Base-by-base conservation (phyloP, 2,329 filamentous ascomycete species). In the Sporothrix luriei region DNA sequence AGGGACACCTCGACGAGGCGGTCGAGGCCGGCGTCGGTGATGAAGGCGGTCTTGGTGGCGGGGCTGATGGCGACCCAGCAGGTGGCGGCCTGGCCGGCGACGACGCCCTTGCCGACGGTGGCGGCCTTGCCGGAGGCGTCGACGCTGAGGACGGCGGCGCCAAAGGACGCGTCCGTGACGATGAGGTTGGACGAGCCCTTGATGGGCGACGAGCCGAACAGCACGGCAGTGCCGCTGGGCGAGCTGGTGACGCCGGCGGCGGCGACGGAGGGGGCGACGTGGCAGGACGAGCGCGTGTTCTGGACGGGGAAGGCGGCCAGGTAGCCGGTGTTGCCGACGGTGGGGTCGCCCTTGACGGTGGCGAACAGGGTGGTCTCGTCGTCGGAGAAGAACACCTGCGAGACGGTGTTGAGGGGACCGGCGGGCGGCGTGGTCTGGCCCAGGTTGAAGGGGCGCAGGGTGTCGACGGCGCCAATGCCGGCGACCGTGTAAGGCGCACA, bases 271-370 rank as follows among this genome's bases (percentile, higher is more conserved):
- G 48, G 24, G 5, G 55, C 66, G 3, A 19, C 59, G 11, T 52
- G 59, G 66, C 51, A 7, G 3, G 66, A 40, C 52, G 48, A 38
- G 73, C 74, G 14, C 0, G 26, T 46, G 26, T 29, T 71, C 29
- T 76, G 64, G 3, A 89, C 81, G 0, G 81, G 73, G 71, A 87
- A 87, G 0, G 81, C 76, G 0, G 84, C 83, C 13, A 90, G 70
- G 73, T 87, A 89, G 0, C 87, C 87, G 0, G 82, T 85, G 67
- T 84, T 87, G 75, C 87, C 87, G 4, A 77, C 77, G 0, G 79
- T 73, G 0, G 84, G 84, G 68, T 88, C 81, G 1, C 88, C 88
- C 77, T 90, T 90, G 52, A 90, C 86, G 0, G 84, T 87, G 0
- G 84, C 81, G 66, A 85, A 81, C 0, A 90, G 78, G 1, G 77